These are phyloP conservation scores for Hygrocybe coccinea DNA, from an alignment of 768 basidiomycete species.

Conservation along the genomic window DNA sequence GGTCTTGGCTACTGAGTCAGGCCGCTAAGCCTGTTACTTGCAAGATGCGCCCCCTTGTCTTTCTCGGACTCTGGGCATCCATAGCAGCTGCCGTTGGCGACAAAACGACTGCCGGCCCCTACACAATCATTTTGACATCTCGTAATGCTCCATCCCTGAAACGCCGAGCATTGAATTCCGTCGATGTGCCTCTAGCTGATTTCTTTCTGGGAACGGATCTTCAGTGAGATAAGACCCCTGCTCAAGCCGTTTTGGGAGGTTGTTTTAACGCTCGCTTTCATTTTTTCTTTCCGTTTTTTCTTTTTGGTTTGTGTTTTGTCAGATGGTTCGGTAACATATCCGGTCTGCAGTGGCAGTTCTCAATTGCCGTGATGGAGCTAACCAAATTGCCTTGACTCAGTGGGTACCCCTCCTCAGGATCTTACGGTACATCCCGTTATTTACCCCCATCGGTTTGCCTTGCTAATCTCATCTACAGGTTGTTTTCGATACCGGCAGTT, in stretches of 20 bases:
- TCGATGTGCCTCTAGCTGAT: constrained; percentile 44
- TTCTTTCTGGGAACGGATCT: constrained; percentile 55
- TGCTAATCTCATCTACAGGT: constrained; percentile 29
- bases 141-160: constrained; percentile 25
- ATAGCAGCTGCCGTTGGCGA: too few species aligned
- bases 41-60: not conserved
- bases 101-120: constrained; percentile 18
- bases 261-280: too few species aligned
- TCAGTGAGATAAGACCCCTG: constrained; percentile 35
- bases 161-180: constrained; percentile 35
- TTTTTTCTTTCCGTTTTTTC: too few species aligned
- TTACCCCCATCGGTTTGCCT: not conserved
- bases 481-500: constrained; percentile 56
- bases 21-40: too few species aligned
- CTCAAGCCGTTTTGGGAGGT: not conserved
- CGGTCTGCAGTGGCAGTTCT: constrained; percentile 24
- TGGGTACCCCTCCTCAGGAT: constrained; percentile 51
- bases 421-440: constrained; percentile 29
- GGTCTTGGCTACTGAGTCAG: too few species aligned
- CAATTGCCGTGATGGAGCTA: constrained; percentile 1
- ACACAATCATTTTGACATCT: constrained; percentile 31
- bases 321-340: constrained; percentile 54
- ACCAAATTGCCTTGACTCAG: constrained; percentile 34
- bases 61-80: not conserved
- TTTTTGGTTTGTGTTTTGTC: too few species aligned